phyloP scores from a whole-genome alignment of 768 basidiomycete genomes.

The Pisolithus albus region DNA sequence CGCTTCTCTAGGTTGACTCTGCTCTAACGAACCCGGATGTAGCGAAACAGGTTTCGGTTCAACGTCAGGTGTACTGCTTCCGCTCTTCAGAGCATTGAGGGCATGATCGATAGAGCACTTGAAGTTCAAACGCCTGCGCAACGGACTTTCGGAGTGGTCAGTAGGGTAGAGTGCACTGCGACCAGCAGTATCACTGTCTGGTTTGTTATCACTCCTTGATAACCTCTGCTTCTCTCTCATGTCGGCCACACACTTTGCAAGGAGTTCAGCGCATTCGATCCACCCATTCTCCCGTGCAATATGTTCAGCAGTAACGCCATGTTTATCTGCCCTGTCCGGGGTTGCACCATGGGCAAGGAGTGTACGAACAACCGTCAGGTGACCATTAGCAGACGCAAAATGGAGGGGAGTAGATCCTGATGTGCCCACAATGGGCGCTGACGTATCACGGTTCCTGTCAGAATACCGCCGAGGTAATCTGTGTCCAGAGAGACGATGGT shows the following conservation, averaged over 20 bases:
- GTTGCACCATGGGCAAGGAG: slow-evolving; percentile 83
- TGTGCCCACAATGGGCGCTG: slow-evolving; percentile 67
- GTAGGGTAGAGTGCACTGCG: slow-evolving; percentile 21
- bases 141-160: slow-evolving; percentile 24
- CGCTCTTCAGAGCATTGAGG: slow-evolving; percentile 41
- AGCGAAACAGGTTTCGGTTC: slow-evolving; percentile 17
- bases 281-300: slow-evolving; percentile 78
- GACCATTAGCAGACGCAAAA: slow-evolving; percentile 94
- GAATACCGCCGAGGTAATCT: slow-evolving; percentile 74
- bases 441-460: slow-evolving; percentile 57
- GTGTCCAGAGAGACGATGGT: slow-evolving; percentile 2
- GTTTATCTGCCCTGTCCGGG: slow-evolving; percentile 80
- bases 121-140: slow-evolving; percentile 52
- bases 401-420: slow-evolving; percentile 94
- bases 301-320: slow-evolving; percentile 81
- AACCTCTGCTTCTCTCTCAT: slow-evolving; percentile 52
- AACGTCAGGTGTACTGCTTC: slow-evolving; percentile 26
- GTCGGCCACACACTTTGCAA: slow-evolving; percentile 60
- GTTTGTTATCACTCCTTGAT: slow-evolving; percentile 37
- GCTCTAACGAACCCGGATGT: slow-evolving; percentile 10
- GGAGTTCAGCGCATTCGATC: slow-evolving; percentile 66
- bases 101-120: slow-evolving; percentile 78
- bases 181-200: slow-evolving; percentile 12
- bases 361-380: slow-evolving; percentile 66
- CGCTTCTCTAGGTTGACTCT: slow-evolving; percentile 7